These are phyloP conservation scores for Cladorrhinum sp. DNA, from an alignment of 2,329 filamentous ascomycete genomes.

Conservation along the genomic window DNA sequence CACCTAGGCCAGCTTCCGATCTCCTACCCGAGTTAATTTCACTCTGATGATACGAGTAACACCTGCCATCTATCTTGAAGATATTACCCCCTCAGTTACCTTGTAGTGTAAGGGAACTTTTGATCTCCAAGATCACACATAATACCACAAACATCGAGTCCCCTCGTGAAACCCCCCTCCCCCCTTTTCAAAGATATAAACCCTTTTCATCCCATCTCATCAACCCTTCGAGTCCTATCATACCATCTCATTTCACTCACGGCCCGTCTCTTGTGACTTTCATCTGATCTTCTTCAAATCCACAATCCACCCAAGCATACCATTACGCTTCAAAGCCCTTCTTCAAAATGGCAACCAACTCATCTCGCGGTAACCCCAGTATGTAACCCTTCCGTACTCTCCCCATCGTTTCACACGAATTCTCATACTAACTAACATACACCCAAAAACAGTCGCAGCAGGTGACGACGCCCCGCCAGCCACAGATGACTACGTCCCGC, in stretches of 20 bases:
- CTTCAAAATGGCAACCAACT: constrained; percentile 25
- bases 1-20: no score
- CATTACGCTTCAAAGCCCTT: neutral
- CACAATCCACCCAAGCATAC: no score
- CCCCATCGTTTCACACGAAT: neutral
- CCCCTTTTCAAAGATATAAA: neutral
- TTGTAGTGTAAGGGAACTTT: no score
- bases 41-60: no score
- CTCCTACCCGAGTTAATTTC: no score
- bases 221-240: neutral
- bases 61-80: no score
- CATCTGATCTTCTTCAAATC: neutral
- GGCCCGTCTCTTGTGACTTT: no score
- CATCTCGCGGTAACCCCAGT: constrained; percentile 24
- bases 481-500: constrained; percentile 1
- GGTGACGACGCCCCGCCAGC: constrained; percentile 11
- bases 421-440: no score
- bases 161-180: neutral
- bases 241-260: neutral
- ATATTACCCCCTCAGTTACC: no score
- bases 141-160: neutral
- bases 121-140: no score
- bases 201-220: neutral
- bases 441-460: constrained; percentile 19
- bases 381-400: neutral